Evolutionary conservation across 106 monocot genomes (phyloP), one percentile per base, ranked within the genome.

Genomic region (Platanthera zijinensis): DNA sequence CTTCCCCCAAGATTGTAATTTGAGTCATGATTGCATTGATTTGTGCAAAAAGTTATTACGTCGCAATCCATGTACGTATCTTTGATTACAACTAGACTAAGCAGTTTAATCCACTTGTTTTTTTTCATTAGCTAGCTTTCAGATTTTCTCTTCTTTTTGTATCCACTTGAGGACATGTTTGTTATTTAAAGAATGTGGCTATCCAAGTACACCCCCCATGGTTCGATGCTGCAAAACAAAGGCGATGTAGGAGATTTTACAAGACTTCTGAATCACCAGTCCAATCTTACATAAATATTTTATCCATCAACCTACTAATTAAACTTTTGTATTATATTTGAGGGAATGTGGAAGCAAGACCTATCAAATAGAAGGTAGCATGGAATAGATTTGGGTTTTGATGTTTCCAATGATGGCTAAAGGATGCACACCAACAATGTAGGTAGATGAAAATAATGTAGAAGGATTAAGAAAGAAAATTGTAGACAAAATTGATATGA

Each of bases 21-120:
- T 99, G 74, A 94, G 94, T 47, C 8, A 25, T 82, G 85, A 88
- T 21, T 99, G 94, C 79, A 81, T 94, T 79, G 94, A 99, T 86
- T 88, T 99, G 77, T 99, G 97, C 77, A 86, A 79, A 74, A 99
- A 85, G 81, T 82, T 99, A 75, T 84, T 99, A 47, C 84, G 87
- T 15, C 86, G 86, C 48, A 92, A 94, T 87, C 91, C 94, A 86
- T 91, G 97, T 93, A 80, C 79, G 61, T 52, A n/a, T 76, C 48
- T 76, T 53, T 70, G 51, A 19, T 39, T 61, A 66, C 32, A 30
- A 32, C 2, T 66, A 32, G 30, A 28, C 30, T 3, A 66, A 66
- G 39, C 11, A 30, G 32, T 39, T 39, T 39, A 39, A 15, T 63
- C 19, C 15, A 21, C 62, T 7, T 63, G 21, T 28, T 63, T 63